Evolutionary conservation across 768 basidiomycete species (phyloP), one percentile per base, ranked within the genome.

Genomic region (Trametes villosa): DNA sequence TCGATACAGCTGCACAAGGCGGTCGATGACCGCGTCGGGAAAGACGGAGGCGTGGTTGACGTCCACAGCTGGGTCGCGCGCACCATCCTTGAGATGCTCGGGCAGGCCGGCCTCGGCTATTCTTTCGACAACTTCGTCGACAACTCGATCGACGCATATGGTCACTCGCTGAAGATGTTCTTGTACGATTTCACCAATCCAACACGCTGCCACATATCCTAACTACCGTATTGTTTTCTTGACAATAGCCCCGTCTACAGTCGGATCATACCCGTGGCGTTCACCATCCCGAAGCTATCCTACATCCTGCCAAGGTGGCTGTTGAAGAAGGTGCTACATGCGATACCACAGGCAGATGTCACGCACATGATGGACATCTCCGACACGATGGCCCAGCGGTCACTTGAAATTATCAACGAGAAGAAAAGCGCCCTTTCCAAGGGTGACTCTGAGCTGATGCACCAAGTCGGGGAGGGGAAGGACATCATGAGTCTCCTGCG

Each of bases 401-500:
- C 80, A 7, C 55, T 70, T 18, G 65, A 74, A 4, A 77, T 83
- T 13, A 74, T 75, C 30, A 62, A 73, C 24, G 65, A 70, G 22
- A 81, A 81, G 67, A 77, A 75, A 57, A 65, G 59, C 33, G 72
- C 76, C 1, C 42, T 80, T 3, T 60, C 57, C 12, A 67, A 70
- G n/a, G 77, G 75, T 4, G 77, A 78, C 31, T 71, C 74, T 34
- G 74, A 67, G 4, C 66, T 76, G 8, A 53, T 59, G 9, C 58
- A 60, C 12, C 71, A 76, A 55, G 70, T 76, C 41, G 75, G 74
- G 9, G 71, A 72, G 58, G 78, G 76, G 12, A 78, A 78, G 52
- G 82, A 83, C 63, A 75, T 84, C 33, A 72, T 24, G 78, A 79
- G 61, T 9, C 51, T 62, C 13, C 30, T 56, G 6, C 30, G 61